Percentiles rank a stretch among this genome's conserved stretches.
phyloP scores from a whole-genome alignment of 495 filamentous ascomycete species.

The Penicillium paxilli region DNA sequence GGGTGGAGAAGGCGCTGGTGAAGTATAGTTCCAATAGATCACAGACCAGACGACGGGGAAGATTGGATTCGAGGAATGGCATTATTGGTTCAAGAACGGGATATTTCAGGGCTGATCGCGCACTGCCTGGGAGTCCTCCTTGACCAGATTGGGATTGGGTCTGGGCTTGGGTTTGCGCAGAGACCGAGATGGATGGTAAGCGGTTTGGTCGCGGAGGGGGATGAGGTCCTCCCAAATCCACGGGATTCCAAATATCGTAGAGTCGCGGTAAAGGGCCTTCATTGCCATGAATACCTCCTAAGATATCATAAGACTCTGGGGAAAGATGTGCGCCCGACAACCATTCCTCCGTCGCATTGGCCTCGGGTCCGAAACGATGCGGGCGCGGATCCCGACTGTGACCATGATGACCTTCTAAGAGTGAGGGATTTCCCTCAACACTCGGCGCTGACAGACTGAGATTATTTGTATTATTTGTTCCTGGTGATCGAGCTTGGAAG shows the following conservation, averaged over 20 bases:
- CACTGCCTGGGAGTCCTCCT: slow-evolving; percentile 11
- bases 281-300: slow-evolving; percentile 24
- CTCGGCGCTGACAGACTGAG: slow-evolving; percentile 34
- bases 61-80: slow-evolving; percentile 70
- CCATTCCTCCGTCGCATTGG: slow-evolving; percentile 42
- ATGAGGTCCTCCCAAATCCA: slow-evolving; percentile 28
- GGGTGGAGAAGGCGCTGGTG: slow-evolving; percentile 77
- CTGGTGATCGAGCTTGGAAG: slow-evolving; percentile 32
- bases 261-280: slow-evolving; percentile 37
- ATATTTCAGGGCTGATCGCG: slow-evolving; percentile 59
- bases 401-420: too few relatives aligned
- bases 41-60: slow-evolving; percentile 75
- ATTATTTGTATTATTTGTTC: slow-evolving; percentile 25
- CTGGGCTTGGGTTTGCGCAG: not conserved
- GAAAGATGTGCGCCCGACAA: slow-evolving; percentile 40
- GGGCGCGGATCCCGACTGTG: too few relatives aligned
- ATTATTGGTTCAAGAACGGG: slow-evolving; percentile 83
- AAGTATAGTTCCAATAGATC: slow-evolving; percentile 88
- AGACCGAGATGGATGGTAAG: slow-evolving; percentile 9
- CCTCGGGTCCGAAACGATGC: slow-evolving; percentile 10
- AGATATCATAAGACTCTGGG: slow-evolving; percentile 36
- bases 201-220: slow-evolving; percentile 4
- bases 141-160: slow-evolving; percentile 11
- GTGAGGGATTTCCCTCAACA: slow-evolving; percentile 25
- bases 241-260: slow-evolving; percentile 39